Percentiles rank a stretch among this genome's conserved stretches.
Conservation (phyloP, 768 basidiomycete species). For the Tulasnella sp. region DNA sequence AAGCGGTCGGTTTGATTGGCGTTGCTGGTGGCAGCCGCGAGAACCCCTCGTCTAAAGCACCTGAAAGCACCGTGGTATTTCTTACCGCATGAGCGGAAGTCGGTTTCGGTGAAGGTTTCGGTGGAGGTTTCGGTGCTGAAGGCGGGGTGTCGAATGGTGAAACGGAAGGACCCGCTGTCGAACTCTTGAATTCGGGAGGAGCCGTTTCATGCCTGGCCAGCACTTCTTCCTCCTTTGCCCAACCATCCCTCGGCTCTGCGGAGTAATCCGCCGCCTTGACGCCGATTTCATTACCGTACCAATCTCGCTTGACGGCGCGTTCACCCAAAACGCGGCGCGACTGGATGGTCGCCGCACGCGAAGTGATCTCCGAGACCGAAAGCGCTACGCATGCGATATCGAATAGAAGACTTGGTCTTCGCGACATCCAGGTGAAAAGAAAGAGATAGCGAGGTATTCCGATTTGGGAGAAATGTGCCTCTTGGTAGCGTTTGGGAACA, state of each 20-base stretch:
- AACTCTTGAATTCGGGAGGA: background rate
- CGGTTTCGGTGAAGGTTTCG: background rate
- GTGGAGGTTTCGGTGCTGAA: background rate
- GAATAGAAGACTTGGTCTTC: conserved; percentile 47
- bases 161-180: background rate
- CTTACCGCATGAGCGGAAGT: no score
- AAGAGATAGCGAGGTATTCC: background rate
- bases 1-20: background rate
- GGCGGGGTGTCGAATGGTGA: background rate
- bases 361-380: conserved; percentile 61
- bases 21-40: background rate
- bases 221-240: background rate
- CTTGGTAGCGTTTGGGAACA: background rate
- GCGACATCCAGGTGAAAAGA: background rate
- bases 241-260: background rate
- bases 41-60: background rate
- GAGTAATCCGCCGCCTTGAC: background rate
- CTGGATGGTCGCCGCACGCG: conserved; percentile 64
- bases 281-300: conserved; percentile 13
- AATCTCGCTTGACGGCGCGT: conserved; percentile 28
- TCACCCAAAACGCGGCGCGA: conserved; percentile 44
- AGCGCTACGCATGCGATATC: conserved; percentile 73
- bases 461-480: background rate
- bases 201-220: background rate
- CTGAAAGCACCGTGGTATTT: background rate